Evolutionary conservation across 345 rosid genomes (phyloP).

Genomic region (Lumnitzera racemosa): DNA sequence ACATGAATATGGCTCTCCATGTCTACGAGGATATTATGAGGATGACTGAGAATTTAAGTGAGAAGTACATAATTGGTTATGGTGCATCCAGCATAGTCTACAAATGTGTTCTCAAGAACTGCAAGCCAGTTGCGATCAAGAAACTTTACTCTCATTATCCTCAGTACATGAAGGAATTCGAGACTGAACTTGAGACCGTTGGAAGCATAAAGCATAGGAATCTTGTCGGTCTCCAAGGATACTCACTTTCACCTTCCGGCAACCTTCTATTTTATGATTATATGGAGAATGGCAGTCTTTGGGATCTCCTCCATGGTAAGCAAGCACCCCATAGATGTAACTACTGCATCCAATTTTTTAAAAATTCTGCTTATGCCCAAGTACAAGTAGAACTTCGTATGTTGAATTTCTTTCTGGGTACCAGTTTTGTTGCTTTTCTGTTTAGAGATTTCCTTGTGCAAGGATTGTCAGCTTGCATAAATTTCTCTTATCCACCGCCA

Average conservation of each 20-base stretch:
- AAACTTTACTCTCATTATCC: conserved; percentile 79
- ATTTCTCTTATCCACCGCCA: too few species aligned
- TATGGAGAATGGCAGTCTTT: conserved; percentile 97
- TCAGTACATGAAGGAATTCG: conserved; percentile 75
- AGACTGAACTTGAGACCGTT: conserved; percentile 84
- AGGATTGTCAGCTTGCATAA: too few species aligned
- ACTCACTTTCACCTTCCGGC: conserved; percentile 69
- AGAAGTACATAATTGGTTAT: conserved; percentile 76
- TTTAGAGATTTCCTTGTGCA: too few species aligned
- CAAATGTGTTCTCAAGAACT: conserved; percentile 86
- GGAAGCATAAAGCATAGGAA: conserved; percentile 93
- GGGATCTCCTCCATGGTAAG: conserved; percentile 94
- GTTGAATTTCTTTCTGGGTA: too few species aligned
- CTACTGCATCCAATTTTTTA: neutral
- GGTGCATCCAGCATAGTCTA: conserved; percentile 96
- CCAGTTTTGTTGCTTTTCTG: too few species aligned
- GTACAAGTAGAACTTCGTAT: too few species aligned
- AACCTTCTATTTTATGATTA: conserved; percentile 94
- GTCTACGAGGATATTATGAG: conserved; percentile 96
- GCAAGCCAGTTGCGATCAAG: conserved; percentile 95
- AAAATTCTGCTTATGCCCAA: too few species aligned
- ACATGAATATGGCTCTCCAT: conserved; percentile 98
- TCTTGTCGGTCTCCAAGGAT: conserved; percentile 87
- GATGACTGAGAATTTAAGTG: conserved; percentile 93
- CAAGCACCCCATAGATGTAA: neutral